phyloP scores from a whole-genome alignment of 805 yeast genomes.

The Cyberlindnera misumaiensis region DNA sequence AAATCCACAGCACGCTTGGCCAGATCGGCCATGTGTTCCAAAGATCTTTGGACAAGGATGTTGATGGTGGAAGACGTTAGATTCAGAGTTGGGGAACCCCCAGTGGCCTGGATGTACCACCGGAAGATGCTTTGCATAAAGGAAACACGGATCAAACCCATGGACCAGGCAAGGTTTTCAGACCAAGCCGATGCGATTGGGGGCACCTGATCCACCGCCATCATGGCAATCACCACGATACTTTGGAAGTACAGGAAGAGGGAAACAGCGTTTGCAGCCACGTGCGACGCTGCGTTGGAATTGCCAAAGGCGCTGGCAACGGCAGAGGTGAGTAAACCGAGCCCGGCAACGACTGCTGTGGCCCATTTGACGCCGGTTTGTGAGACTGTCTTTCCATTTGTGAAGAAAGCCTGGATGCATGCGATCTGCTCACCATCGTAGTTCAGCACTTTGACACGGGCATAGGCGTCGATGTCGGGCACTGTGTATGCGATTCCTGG shows the following conservation, averaged over 20 bases:
- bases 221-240: conserved; percentile 78
- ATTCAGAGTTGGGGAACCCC: conserved; percentile 74
- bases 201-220: conserved; percentile 78
- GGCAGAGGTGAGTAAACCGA: conserved; percentile 81
- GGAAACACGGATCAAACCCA: conserved; percentile 72
- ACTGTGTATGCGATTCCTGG: conserved; percentile 86
- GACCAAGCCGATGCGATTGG: conserved; percentile 93
- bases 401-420: conserved; percentile 81
- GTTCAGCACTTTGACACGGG: conserved; percentile 65
- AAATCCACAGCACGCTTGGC: conserved; percentile 25
- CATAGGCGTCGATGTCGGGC: conserved; percentile 83
- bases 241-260: conserved; percentile 84
- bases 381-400: conserved; percentile 92
- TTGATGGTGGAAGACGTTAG: conserved; percentile 55
- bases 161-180: conserved; percentile 89
- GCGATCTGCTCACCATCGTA: conserved; percentile 61
- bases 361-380: conserved; percentile 93
- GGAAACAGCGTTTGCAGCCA: conserved; percentile 80
- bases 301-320: conserved; percentile 78
- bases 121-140: conserved; percentile 84
- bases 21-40: conserved; percentile 20
- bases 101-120: conserved; percentile 84
- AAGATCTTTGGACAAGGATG: conserved; percentile 69
- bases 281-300: conserved; percentile 82
- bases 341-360: conserved; percentile 83